Conservation (phyloP, 495 filamentous ascomycete genomes). For the Neurospora sp. region DNA sequence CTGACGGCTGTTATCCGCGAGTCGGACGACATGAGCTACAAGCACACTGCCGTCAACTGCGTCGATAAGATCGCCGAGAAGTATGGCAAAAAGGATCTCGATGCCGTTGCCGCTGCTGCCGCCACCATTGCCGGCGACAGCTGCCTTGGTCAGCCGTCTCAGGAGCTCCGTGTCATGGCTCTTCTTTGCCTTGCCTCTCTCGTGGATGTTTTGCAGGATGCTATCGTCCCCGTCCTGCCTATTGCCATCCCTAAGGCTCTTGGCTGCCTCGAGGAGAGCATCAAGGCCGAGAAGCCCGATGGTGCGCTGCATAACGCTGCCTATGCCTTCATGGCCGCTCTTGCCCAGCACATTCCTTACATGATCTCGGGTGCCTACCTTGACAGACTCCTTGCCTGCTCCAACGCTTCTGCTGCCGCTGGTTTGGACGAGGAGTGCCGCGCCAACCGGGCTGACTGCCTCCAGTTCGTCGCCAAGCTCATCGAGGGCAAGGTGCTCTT, state of each 20-base stretch:
- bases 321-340: slow-evolving; percentile 63
- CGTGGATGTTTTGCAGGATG: slow-evolving; percentile 74
- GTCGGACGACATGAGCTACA: slow-evolving; percentile 58
- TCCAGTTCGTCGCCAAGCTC: slow-evolving; percentile 60
- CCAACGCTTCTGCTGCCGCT: slow-evolving; percentile 55
- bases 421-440: slow-evolving; percentile 44
- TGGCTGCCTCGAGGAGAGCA: slow-evolving; percentile 51
- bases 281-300: slow-evolving; percentile 42
- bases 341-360: slow-evolving; percentile 74
- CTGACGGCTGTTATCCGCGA: slow-evolving; percentile 63
- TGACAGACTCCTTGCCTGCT: slow-evolving; percentile 55
- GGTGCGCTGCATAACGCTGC: slow-evolving; percentile 66
- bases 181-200: slow-evolving; percentile 82
- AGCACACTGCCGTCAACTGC: slow-evolving; percentile 72
- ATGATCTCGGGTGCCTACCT: slow-evolving; percentile 70
- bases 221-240: slow-evolving; percentile 73
- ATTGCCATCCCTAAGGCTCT: slow-evolving; percentile 60
- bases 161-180: slow-evolving; percentile 64
- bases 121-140: slow-evolving; percentile 62
- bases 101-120: slow-evolving; percentile 54
- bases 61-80: slow-evolving; percentile 84
- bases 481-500: slow-evolving; percentile 59
- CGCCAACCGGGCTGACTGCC: slow-evolving; percentile 55
- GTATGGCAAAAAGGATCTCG: slow-evolving; percentile 78
- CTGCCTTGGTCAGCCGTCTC: slow-evolving; percentile 63